Evolutionary conservation across 176 grass and related monocot genomes (phyloP).

Genomic region (Triticum monococcum): DNA sequence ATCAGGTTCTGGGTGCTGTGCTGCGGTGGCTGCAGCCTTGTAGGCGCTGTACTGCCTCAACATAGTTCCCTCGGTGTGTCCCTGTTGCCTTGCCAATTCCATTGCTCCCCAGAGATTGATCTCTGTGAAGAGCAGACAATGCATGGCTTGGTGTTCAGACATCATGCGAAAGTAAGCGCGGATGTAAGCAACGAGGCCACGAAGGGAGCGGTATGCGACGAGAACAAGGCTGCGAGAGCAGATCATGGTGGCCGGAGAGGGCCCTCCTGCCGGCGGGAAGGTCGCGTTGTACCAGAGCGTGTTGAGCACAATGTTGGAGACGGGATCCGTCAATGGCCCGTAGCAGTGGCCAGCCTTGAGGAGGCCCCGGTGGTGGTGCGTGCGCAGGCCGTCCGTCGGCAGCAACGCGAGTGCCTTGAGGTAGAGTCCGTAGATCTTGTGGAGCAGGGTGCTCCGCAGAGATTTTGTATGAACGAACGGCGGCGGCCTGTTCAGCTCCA

Average conservation of each 20-base stretch:
- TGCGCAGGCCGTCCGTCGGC: background rate
- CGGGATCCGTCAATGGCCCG: background rate
- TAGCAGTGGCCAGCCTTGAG: slow-evolving; percentile 39
- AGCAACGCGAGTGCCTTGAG: background rate
- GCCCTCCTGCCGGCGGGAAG: background rate
- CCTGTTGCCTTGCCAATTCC: background rate
- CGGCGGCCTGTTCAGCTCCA: background rate
- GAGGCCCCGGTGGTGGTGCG: background rate
- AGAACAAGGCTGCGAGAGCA: background rate
- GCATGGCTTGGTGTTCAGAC: slow-evolving; percentile 9
- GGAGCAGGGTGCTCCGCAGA: background rate
- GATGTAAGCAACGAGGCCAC: slow-evolving; percentile 7
- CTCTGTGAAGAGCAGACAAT: background rate
- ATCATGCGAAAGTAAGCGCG: background rate
- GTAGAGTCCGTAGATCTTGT: slow-evolving; percentile 13
- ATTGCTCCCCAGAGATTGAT: background rate
- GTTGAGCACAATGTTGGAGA: slow-evolving; percentile 30
- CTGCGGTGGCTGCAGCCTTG: background rate
- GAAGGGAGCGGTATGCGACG: background rate
- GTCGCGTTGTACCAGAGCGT: background rate
- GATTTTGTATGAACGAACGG: background rate
- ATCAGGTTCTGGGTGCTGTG: background rate
- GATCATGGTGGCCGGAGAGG: background rate
- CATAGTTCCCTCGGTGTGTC: background rate
- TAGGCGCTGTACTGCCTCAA: background rate